These are phyloP conservation scores for Glycine tomentella DNA, from an alignment of 306 rosid genomes.

Conservation along the genomic window DNA sequence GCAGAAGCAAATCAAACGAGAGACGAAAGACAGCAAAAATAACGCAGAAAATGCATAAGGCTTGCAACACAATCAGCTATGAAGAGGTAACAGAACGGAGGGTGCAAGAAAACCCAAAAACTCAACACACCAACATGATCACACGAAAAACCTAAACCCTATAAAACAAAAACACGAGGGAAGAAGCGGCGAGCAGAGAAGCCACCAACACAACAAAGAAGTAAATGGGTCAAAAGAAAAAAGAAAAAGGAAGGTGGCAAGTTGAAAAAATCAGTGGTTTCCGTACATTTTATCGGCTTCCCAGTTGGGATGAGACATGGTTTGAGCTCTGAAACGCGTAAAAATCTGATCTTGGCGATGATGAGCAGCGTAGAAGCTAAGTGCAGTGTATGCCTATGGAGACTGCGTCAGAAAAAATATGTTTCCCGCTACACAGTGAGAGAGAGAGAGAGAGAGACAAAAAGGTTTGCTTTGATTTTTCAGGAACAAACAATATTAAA, in stretches of 20 bases:
- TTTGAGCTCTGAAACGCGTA: not conserved
- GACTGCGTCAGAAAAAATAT: not conserved
- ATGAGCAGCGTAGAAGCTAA: not conserved
- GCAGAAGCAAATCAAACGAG: not conserved
- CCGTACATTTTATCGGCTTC: constrained; percentile 72
- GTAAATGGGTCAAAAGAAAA: not conserved
- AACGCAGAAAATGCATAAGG: not conserved
- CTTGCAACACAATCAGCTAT: constrained; percentile 23
- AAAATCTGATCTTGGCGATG: constrained; percentile 28
- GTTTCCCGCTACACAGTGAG: constrained; percentile 38
- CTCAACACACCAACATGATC: constrained; percentile 19
- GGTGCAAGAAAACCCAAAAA: not conserved
- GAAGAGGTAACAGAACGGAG: not conserved
- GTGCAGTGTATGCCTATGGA: not conserved
- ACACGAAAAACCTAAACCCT: constrained; percentile 29
- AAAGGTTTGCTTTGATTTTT: not conserved
- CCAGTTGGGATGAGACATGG: constrained; percentile 65
- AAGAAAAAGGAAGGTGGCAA: not conserved
- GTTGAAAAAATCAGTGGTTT: not conserved
- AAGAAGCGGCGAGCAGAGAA: not conserved
- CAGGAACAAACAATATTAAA: not conserved
- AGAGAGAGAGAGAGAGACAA: not conserved
- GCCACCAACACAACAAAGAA: not conserved
- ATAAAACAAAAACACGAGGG: constrained; percentile 6
- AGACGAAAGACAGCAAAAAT: not conserved